These are phyloP conservation scores for Ophioceras dolichostomum DNA, from an alignment of 2,329 filamentous ascomycete species.

Conservation along the genomic window DNA sequence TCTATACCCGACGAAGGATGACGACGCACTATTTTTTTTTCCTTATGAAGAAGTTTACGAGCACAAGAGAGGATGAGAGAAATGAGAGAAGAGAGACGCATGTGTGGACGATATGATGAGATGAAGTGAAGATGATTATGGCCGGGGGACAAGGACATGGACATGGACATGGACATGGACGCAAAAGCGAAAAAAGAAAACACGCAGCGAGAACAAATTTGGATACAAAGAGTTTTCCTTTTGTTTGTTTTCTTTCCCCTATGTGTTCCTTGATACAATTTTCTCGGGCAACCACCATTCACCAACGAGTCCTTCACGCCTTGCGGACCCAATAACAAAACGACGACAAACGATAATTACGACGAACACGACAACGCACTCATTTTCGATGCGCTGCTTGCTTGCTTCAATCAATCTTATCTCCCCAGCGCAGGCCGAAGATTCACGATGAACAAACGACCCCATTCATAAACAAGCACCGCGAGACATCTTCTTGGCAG, in stretches of 20 bases:
- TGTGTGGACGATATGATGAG: not conserved
- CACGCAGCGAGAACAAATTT: not conserved
- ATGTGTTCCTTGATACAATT: conserved; percentile 1
- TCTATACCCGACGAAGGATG: no score
- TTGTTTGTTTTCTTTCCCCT: no score
- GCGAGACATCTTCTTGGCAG: no score
- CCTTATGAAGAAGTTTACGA: no score
- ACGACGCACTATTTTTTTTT: no score
- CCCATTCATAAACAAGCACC: no score
- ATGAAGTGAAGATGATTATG: not conserved
- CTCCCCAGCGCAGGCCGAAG: not conserved
- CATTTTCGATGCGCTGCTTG: no score
- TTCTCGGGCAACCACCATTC: conserved; percentile 2
- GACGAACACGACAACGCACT: no score
- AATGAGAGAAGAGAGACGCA: not conserved
- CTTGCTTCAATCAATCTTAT: not conserved
- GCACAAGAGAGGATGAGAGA: no score
- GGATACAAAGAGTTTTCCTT: not conserved
- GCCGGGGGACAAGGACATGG: no score
- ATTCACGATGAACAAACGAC: no score
- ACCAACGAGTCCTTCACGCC: not conserved
- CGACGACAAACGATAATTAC: not conserved
- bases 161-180: not conserved
- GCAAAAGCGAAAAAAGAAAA: not conserved
- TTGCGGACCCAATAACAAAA: not conserved